Conservation (phyloP, 1,284 basidiomycete genomes). For the Pascua guehoae region DNA sequence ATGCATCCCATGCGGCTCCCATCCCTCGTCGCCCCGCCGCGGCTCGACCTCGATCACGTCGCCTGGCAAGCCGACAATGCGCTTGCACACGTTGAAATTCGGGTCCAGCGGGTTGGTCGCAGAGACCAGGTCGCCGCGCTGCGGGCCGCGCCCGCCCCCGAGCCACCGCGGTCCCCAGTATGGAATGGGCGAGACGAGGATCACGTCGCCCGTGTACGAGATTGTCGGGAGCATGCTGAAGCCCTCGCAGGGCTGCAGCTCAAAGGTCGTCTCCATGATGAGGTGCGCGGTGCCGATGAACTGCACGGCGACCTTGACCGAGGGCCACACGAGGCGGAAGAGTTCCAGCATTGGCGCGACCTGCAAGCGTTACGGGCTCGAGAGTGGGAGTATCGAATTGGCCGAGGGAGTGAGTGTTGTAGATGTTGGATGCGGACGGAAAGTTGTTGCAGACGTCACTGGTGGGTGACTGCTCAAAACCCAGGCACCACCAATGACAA, state of each 20-base stretch:
- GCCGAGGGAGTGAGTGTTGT: too few species aligned
- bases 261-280: constrained; percentile 33
- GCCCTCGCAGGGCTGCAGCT: constrained; percentile 52
- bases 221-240: constrained; percentile 89
- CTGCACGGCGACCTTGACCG: neutral
- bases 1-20: constrained; percentile 43
- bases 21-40: constrained; percentile 33
- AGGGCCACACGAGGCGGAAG: too few species aligned
- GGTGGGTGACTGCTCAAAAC: too few species aligned
- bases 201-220: constrained; percentile 48
- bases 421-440: too few species aligned
- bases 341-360: too few species aligned
- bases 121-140: constrained; percentile 77
- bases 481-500: too few species aligned
- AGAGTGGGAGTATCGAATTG: too few species aligned
- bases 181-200: constrained; percentile 56
- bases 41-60: constrained; percentile 85
- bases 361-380: too few species aligned
- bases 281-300: constrained; percentile 27
- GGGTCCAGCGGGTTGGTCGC: constrained; percentile 69
- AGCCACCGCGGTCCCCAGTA: constrained; percentile 31
- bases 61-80: constrained; percentile 83
- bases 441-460: too few species aligned
- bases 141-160: constrained; percentile 38
- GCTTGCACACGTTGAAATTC: constrained; percentile 72